Evolutionary conservation across 192 early-diverging fungal genomes (phyloP).

Genomic region (Fimicolochytrium jonesii): DNA sequence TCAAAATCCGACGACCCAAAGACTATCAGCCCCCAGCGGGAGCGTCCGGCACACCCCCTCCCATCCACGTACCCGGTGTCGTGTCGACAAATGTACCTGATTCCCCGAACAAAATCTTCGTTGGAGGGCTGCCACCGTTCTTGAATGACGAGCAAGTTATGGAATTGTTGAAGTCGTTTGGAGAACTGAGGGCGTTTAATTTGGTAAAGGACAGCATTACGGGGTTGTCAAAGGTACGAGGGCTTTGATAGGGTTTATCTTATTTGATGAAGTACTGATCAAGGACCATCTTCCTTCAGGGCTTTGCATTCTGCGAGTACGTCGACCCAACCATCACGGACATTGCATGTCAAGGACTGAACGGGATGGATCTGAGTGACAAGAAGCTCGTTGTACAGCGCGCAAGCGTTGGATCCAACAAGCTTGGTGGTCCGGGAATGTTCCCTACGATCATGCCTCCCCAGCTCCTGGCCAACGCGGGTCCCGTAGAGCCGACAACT

Average conservation of each 20-base stretch:
- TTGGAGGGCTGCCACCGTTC: constrained; percentile 86
- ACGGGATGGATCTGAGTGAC: constrained; percentile 93
- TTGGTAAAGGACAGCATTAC: constrained; percentile 80
- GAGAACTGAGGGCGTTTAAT: constrained; percentile 87
- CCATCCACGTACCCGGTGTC: constrained; percentile 64
- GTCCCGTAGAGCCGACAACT: constrained; percentile 65
- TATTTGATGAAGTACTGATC: no score
- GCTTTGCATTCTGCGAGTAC: constrained; percentile 98
- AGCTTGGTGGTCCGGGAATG: constrained; percentile 39
- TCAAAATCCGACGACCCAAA: constrained; percentile 93
- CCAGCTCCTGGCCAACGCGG: constrained; percentile 42
- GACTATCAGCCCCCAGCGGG: constrained; percentile 70
- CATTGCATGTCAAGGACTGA: constrained; percentile 89
- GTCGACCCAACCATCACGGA: constrained; percentile 83
- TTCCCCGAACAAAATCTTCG: constrained; percentile 88
- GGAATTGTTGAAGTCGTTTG: constrained; percentile 92
- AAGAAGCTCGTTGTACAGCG: constrained; percentile 90
- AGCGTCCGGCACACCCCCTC: constrained; percentile 45
- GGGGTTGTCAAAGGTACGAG: constrained; percentile 66
- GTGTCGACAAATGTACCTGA: constrained; percentile 90
- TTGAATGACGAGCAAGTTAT: constrained; percentile 90
- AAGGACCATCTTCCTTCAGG: constrained; percentile 49
- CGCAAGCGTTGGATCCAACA: constrained; percentile 77
- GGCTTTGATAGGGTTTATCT: not conserved
- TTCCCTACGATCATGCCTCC: constrained; percentile 37